These are phyloP conservation scores for Coemansia sp. DNA, from an alignment of 192 early-diverging fungal genomes.

Conservation along the genomic window DNA sequence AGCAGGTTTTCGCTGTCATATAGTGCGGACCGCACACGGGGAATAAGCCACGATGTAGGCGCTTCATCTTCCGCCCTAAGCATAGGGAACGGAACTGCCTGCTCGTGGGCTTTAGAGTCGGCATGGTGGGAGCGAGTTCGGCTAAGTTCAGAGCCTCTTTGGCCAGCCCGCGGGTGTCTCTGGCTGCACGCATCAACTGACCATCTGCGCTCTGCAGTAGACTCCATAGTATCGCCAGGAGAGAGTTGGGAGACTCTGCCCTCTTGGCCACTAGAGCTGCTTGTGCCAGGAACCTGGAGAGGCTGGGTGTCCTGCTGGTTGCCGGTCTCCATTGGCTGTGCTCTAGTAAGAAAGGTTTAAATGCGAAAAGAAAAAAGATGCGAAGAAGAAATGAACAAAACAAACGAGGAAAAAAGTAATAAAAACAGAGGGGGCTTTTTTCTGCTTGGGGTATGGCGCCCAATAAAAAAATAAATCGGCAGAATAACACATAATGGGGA, in stretches of 20 bases:
- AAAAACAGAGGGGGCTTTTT: too few species aligned
- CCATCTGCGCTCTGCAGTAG: slow-evolving; percentile 7
- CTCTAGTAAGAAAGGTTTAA: too few species aligned
- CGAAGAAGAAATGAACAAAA: too few species aligned
- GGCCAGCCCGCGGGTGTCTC: not conserved
- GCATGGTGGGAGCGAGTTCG: slow-evolving; percentile 25
- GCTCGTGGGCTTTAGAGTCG: not conserved
- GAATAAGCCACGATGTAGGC: slow-evolving; percentile 47
- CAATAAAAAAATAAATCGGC: too few species aligned
- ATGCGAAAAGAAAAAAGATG: too few species aligned
- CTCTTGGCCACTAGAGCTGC: not conserved
- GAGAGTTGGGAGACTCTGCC: not conserved
- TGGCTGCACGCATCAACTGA: slow-evolving; percentile 2
- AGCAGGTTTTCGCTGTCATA: slow-evolving; percentile 41
- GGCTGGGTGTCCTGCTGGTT: not conserved
- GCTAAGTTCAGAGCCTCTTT: slow-evolving; percentile 6
- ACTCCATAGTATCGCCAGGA: not conserved
- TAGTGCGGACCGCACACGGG: slow-evolving; percentile 42
- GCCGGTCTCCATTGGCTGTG: not conserved
- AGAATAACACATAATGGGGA: too few species aligned
- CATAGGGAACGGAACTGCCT: slow-evolving; percentile 39
- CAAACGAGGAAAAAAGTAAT: too few species aligned
- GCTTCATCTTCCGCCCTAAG: slow-evolving; percentile 43
- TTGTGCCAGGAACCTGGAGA: slow-evolving; percentile 2
- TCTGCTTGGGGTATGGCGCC: too few species aligned